Evolutionary conservation across 352 stramenopile species (phyloP).

Genomic region (Pythium aquatile): DNA sequence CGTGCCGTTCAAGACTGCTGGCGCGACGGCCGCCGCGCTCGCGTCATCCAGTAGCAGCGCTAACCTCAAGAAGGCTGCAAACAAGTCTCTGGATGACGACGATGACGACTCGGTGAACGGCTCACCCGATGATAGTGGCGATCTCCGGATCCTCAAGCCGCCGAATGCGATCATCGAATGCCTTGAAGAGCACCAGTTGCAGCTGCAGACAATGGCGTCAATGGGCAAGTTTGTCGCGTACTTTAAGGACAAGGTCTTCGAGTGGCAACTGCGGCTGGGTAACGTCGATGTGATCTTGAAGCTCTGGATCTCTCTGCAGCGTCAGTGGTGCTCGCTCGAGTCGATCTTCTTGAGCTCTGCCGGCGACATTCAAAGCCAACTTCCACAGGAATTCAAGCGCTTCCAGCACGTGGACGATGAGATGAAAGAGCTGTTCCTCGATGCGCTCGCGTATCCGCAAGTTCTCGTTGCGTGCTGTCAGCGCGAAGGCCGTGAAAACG

Average conservation of each 20-base stretch:
- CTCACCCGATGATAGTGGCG: constrained; percentile 31
- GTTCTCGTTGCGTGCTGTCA: constrained; percentile 74
- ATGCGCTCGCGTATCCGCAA: constrained; percentile 63
- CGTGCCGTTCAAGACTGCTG: constrained; percentile 82
- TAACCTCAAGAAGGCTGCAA: not conserved
- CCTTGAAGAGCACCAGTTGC: constrained; percentile 94
- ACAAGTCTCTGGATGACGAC: constrained; percentile 13
- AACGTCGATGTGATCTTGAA: constrained; percentile 93
- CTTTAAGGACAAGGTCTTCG: constrained; percentile 94
- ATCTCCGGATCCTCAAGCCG: constrained; percentile 89
- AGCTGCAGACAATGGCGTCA: constrained; percentile 95
- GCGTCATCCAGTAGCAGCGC: constrained; percentile 5
- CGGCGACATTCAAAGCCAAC: constrained; percentile 90
- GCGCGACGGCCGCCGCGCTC: constrained; percentile 18
- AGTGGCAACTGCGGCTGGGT: constrained; percentile 91
- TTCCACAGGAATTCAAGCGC: constrained; percentile 89
- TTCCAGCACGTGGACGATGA: constrained; percentile 88
- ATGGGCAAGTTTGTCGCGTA: constrained; percentile 96
- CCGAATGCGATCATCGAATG: constrained; percentile 92
- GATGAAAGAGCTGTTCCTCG: constrained; percentile 75
- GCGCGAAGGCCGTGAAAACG: constrained; percentile 72
- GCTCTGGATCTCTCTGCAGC: constrained; percentile 90
- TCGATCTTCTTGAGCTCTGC: constrained; percentile 93
- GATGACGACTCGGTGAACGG: constrained; percentile 36
- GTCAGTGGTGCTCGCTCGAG: constrained; percentile 92